These are phyloP conservation scores for Barbatosphaeria neglecta DNA, from an alignment of 495 filamentous ascomycete genomes.

Conservation along the genomic window DNA sequence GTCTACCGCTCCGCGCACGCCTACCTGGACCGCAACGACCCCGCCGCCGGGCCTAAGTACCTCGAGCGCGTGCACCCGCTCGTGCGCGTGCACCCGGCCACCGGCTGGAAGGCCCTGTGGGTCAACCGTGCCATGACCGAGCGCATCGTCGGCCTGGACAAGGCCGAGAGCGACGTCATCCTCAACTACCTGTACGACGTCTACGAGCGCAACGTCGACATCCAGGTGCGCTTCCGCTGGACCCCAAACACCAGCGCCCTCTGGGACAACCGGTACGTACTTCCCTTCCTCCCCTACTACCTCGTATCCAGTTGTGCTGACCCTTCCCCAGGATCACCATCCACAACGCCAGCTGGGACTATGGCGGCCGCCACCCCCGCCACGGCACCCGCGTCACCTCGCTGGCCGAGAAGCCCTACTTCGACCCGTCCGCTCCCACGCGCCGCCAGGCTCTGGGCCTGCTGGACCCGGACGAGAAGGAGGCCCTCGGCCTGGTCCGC, in stretches of 20 bases:
- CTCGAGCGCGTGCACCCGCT: conserved; percentile 57
- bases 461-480: conserved; percentile 24
- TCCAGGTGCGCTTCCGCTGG: conserved; percentile 58
- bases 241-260: conserved; percentile 47
- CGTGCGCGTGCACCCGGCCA: conserved; percentile 59
- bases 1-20: conserved; percentile 56
- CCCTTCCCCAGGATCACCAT: conserved; percentile 43
- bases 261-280: conserved; percentile 51
- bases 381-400: conserved; percentile 53
- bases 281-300: too few relatives aligned
- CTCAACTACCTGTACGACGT: conserved; percentile 55
- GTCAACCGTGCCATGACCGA: conserved; percentile 57
- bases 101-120: conserved; percentile 60
- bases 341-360: conserved; percentile 58
- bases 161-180: conserved; percentile 55
- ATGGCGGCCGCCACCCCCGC: conserved; percentile 48
- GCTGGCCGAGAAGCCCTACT: conserved; percentile 56
- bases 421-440: conserved; percentile 44
- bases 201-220: conserved; percentile 54
- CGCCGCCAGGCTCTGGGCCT: conserved; percentile 48
- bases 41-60: conserved; percentile 47
- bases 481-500: conserved; percentile 4
- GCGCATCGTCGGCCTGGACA: conserved; percentile 52
- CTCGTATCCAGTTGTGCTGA: too few relatives aligned
- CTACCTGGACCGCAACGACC: conserved; percentile 54